A percentile compares a stretch with the other conserved stretches of the same genome.
Evolutionary conservation across 2,329 filamentous ascomycete species (phyloP).

Genomic region (Penicillium sp.): DNA sequence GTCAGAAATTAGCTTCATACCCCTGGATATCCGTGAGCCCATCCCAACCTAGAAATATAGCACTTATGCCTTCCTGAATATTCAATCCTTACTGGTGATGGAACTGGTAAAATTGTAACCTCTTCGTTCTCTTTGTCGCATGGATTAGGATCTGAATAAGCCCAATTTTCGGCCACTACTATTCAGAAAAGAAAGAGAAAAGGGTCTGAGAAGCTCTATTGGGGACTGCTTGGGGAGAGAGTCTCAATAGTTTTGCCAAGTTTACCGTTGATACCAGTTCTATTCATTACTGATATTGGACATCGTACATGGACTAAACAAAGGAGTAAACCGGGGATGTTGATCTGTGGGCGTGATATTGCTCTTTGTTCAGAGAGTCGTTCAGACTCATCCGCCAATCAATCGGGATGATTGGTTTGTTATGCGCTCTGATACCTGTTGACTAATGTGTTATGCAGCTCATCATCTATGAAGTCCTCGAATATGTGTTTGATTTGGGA

Average conservation of each 20-base stretch:
- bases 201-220: not conserved
- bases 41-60: no score
- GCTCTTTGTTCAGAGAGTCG: not conserved
- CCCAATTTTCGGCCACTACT: not conserved
- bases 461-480: not conserved
- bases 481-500: not conserved
- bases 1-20: no score
- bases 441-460: not conserved
- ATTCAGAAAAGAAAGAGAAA: not conserved
- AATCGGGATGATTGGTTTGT: not conserved
- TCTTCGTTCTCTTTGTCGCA: not conserved
- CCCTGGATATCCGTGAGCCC: not conserved
- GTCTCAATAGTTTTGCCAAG: conserved; percentile 3
- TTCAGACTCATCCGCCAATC: not conserved
- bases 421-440: not conserved
- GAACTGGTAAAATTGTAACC: not conserved
- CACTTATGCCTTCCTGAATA: no score
- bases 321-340: not conserved
- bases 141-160: not conserved
- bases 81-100: not conserved
- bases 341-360: not conserved
- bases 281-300: not conserved
- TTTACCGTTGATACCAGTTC: not conserved
- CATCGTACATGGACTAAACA: not conserved
- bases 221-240: not conserved